Percentiles rank a stretch among this genome's conserved stretches.
Conservation (phyloP, 2,329 filamentous ascomycete genomes). For the Hymenoscyphus albidus region DNA sequence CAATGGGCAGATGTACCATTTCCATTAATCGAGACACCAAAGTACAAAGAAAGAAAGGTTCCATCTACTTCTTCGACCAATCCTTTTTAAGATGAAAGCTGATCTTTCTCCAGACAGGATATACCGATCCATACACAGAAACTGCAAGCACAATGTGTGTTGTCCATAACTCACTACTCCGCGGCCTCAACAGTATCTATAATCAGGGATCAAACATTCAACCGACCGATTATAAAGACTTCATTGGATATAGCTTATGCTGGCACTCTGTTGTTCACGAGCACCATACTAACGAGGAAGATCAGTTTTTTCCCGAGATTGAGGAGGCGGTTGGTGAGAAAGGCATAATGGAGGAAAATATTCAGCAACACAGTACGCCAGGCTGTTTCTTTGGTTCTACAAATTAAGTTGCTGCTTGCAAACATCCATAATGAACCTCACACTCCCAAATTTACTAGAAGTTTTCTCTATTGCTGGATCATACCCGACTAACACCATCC, state of each 20-base stretch:
- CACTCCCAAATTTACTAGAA: no score
- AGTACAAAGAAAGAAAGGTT: constrained; percentile 14
- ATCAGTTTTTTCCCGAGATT: constrained; percentile 51
- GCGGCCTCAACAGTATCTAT: constrained; percentile 60
- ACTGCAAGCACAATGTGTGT: constrained; percentile 59
- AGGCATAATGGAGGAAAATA: constrained; percentile 48
- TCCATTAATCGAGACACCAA: constrained; percentile 17
- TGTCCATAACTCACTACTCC: constrained; percentile 59
- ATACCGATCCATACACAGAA: constrained; percentile 46
- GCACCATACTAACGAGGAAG: constrained; percentile 60
- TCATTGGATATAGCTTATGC: constrained; percentile 53
- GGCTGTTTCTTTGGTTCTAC: background rate
- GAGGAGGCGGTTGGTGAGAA: constrained; percentile 46
- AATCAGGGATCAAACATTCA: constrained; percentile 52
- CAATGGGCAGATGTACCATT: constrained; percentile 17
- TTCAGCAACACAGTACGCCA: constrained; percentile 51
- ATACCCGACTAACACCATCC: background rate
- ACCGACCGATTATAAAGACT: constrained; percentile 49
- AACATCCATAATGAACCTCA: no score
- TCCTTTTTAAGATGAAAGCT: background rate
- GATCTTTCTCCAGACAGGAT: constrained; percentile 7
- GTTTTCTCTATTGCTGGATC: background rate
- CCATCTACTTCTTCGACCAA: background rate
- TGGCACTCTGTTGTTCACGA: constrained; percentile 58
- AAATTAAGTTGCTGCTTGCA: no score